phyloP scores from a whole-genome alignment of 306 rosid genomes.

The Citrullus colocynthis region DNA sequence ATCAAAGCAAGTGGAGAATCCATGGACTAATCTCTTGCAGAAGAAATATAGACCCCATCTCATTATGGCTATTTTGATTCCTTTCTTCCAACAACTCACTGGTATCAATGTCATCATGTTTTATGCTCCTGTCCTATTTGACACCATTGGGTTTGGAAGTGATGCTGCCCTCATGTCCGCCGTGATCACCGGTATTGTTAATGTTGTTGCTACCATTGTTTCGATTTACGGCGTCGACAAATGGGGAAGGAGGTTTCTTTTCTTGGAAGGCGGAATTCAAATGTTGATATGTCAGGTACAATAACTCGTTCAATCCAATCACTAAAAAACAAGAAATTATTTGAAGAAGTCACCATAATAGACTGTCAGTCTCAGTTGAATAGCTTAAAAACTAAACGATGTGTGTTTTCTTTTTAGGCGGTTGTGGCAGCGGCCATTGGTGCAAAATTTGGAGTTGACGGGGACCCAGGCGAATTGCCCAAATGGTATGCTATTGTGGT shows the following conservation, averaged over 20 bases:
- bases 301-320: neutral
- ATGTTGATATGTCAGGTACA: constrained; percentile 16
- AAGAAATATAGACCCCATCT: constrained; percentile 15
- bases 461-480: constrained; percentile 35
- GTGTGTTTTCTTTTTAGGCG: constrained; percentile 6
- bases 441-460: constrained; percentile 45
- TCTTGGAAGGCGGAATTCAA: constrained; percentile 12
- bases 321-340: too few species aligned
- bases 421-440: constrained; percentile 49
- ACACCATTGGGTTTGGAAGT: constrained; percentile 8
- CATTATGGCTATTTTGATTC: constrained; percentile 14
- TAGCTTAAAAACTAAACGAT: too few species aligned
- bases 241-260: constrained; percentile 14
- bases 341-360: too few species aligned
- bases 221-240: constrained; percentile 11
- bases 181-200: constrained; percentile 5
- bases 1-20: constrained; percentile 11
- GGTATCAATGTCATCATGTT: constrained; percentile 18
- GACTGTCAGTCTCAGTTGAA: too few species aligned
- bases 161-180: constrained; percentile 8
- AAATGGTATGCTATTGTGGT: constrained; percentile 58
- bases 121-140: constrained; percentile 13
- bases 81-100: constrained; percentile 19
- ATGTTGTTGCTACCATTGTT: constrained; percentile 1
- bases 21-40: constrained; percentile 1